phyloP scores from a whole-genome alignment of 2,329 filamentous ascomycete species.

The Paramyrothecium sp. region DNA sequence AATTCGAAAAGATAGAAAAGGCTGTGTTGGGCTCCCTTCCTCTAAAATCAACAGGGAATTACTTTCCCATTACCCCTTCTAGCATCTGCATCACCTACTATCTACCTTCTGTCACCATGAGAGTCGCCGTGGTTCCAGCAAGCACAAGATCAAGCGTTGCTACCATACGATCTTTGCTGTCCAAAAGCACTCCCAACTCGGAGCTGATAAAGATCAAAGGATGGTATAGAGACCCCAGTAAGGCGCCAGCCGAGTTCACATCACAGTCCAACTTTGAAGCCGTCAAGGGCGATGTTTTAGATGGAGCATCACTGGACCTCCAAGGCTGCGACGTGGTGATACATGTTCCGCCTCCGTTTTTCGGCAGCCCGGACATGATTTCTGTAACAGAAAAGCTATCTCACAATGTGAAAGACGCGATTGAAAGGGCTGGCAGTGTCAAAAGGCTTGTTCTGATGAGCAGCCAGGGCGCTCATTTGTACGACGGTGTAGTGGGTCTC shows the following conservation, averaged over 20 bases:
- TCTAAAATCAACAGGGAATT: no score
- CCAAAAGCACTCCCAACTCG: constrained; percentile 3
- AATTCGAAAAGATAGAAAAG: no score
- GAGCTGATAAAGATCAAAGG: constrained; percentile 9
- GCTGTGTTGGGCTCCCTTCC: no score
- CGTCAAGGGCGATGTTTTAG: constrained; percentile 18
- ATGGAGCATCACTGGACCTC: constrained; percentile 16
- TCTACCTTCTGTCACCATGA: constrained; percentile 10
- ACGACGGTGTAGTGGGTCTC: constrained; percentile 15
- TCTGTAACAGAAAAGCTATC: constrained; percentile 5
- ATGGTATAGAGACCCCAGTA: constrained; percentile 18
- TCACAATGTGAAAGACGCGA: constrained; percentile 15
- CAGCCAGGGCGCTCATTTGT: constrained; percentile 19
- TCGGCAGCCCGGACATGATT: constrained; percentile 11
- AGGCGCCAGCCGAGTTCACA: constrained; percentile 18
- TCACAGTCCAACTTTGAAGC: constrained; percentile 17
- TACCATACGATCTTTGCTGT: constrained; percentile 20
- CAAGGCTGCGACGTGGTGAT: constrained; percentile 18
- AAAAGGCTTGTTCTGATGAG: constrained; percentile 19
- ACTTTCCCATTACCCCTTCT: no score
- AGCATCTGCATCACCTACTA: no score
- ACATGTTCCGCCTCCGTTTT: constrained; percentile 18
- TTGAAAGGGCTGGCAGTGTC: constrained; percentile 13
- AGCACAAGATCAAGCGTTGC: constrained; percentile 18
- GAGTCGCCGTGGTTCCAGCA: constrained; percentile 20